Conservation (phyloP, 169 alveolate species). For the Nephromyces sp. region DNA sequence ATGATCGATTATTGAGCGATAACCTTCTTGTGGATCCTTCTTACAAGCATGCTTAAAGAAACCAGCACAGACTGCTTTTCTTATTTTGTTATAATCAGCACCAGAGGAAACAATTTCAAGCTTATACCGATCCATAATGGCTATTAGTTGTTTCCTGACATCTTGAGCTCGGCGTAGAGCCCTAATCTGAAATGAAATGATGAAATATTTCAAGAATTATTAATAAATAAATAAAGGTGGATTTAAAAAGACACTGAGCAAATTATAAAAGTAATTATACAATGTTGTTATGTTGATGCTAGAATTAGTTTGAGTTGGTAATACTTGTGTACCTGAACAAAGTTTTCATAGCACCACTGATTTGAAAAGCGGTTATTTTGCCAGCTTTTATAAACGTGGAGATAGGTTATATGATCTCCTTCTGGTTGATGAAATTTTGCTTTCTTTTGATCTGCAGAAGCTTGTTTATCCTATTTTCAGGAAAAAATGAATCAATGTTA, state of each 20-base stretch:
- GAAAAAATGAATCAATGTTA: too few relatives aligned
- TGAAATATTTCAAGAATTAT: not conserved
- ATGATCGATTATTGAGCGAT: conserved; percentile 87
- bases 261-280: too few relatives aligned
- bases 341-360: conserved; percentile 96
- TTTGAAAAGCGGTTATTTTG: conserved; percentile 75
- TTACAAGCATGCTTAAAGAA: conserved; percentile 92
- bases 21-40: conserved; percentile 94
- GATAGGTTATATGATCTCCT: conserved; percentile 94
- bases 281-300: too few relatives aligned
- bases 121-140: conserved; percentile 88
- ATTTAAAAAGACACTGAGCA: not conserved
- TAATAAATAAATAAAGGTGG: not conserved
- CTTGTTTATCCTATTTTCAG: conserved; percentile 75
- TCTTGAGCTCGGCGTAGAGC: conserved; percentile 92
- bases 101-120: conserved; percentile 74
- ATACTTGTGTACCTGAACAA: conserved; percentile 69
- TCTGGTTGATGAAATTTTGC: conserved; percentile 89
- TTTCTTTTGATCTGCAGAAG: conserved; percentile 88
- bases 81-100: conserved; percentile 74
- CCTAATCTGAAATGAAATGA: conserved; percentile 48
- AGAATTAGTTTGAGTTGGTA: not conserved
- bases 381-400: conserved; percentile 91
- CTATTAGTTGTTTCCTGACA: conserved; percentile 85
- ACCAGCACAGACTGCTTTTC: conserved; percentile 95